These are phyloP conservation scores for Starmerella bombi DNA, from an alignment of 805 yeast genomes.

Conservation along the genomic window DNA sequence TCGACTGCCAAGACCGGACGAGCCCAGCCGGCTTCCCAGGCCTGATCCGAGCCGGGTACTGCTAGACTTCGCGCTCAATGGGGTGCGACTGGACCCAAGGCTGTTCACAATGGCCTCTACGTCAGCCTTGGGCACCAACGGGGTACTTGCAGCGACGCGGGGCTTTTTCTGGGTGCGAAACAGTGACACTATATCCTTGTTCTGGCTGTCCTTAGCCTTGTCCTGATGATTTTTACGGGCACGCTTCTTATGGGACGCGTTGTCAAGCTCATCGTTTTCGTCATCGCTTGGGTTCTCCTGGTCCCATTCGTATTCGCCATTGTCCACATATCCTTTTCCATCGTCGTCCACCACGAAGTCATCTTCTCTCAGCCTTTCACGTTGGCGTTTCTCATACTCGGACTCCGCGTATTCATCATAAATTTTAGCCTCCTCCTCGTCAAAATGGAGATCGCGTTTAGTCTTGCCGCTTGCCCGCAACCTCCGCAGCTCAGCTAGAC, in stretches of 20 bases:
- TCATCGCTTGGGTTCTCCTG: conserved; percentile 17
- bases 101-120: conserved; percentile 9
- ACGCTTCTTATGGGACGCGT: conserved; percentile 21
- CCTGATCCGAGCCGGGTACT: neutral
- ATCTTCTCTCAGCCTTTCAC: conserved; percentile 70
- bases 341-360: conserved; percentile 91
- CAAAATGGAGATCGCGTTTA: conserved; percentile 33
- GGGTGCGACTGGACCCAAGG: conserved; percentile 4
- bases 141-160: neutral
- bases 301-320: conserved; percentile 87
- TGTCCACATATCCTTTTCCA: conserved; percentile 88
- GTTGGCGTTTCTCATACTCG: conserved; percentile 59
- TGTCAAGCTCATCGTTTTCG: conserved; percentile 28
- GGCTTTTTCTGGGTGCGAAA: conserved; percentile 19
- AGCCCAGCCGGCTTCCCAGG: neutral
- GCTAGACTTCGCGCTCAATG: neutral
- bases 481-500: conserved; percentile 16
- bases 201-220: conserved; percentile 28
- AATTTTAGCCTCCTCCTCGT: conserved; percentile 42
- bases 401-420: conserved; percentile 84
- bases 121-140: conserved; percentile 1
- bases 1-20: neutral
- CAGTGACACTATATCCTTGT: conserved; percentile 29
- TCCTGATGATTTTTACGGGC: conserved; percentile 18
- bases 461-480: conserved; percentile 31